Conservation (phyloP, 1,284 basidiomycete species). For the Papiliotrema laurentii region DNA sequence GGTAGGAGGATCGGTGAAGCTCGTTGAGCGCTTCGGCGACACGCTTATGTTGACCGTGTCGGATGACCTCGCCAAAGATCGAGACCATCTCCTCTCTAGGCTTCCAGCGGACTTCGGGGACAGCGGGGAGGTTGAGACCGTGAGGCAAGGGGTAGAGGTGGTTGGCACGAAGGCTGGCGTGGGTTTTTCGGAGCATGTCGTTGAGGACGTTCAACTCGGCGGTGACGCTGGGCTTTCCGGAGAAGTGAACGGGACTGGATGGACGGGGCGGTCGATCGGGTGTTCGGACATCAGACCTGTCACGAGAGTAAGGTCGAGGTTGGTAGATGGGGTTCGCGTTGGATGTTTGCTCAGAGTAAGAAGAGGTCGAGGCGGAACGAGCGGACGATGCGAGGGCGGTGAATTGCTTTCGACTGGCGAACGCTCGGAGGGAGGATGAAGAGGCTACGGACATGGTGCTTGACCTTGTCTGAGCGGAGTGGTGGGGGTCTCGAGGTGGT, state of each 20-base stretch:
- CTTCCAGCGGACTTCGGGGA: conserved; percentile 48
- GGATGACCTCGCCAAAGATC: conserved; percentile 61
- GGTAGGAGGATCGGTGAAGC: conserved; percentile 64
- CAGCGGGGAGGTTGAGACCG: conserved; percentile 59
- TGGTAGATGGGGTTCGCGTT: neutral
- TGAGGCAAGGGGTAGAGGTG: conserved; percentile 75
- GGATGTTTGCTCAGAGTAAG: neutral
- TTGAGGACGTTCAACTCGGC: conserved; percentile 68
- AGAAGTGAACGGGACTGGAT: conserved; percentile 70
- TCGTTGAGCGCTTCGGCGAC: conserved; percentile 63
- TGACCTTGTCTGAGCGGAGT: neutral
- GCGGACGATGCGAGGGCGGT: neutral
- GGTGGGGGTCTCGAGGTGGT: neutral
- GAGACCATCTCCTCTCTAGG: neutral
- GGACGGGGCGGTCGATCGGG: conserved; percentile 35
- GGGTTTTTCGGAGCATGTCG: conserved; percentile 59
- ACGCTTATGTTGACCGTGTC: conserved; percentile 63
- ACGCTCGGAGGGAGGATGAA: neutral
- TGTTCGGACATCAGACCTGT: neutral
- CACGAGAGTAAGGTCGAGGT: conserved; percentile 3
- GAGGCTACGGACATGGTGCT: conserved; percentile 4
- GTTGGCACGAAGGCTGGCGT: conserved; percentile 58
- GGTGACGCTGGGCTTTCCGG: conserved; percentile 66
- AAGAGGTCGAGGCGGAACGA: neutral
- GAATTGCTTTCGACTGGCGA: neutral